Conservation (phyloP, 2,329 filamentous ascomycete genomes). For the Claviceps monticola region DNA sequence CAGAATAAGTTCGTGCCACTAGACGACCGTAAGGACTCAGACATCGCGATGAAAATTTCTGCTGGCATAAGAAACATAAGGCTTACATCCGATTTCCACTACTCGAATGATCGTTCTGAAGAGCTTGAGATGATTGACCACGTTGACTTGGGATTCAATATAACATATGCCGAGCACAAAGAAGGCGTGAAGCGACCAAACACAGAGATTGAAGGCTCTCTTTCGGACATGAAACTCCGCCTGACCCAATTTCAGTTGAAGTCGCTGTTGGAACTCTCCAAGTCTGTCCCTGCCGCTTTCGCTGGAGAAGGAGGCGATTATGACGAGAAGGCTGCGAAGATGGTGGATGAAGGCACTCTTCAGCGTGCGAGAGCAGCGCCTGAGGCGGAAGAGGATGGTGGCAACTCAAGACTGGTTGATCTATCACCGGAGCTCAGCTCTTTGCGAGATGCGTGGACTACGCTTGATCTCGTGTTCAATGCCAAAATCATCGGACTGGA, state of each 20-base stretch:
- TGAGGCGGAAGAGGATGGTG: slow-evolving; percentile 15
- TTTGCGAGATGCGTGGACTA: slow-evolving; percentile 68
- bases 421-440: slow-evolving; percentile 58
- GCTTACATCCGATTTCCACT: slow-evolving; percentile 81
- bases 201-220: slow-evolving; percentile 75
- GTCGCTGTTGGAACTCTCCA: slow-evolving; percentile 75
- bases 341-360: slow-evolving; percentile 47
- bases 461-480: slow-evolving; percentile 82
- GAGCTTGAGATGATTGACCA: slow-evolving; percentile 95
- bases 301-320: slow-evolving; percentile 51
- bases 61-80: slow-evolving; percentile 86
- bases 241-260: slow-evolving; percentile 86
- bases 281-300: slow-evolving; percentile 79
- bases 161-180: slow-evolving; percentile 83
- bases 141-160: slow-evolving; percentile 83
- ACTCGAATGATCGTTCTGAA: slow-evolving; percentile 55
- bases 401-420: slow-evolving; percentile 32
- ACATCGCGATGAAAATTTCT: slow-evolving; percentile 76
- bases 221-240: slow-evolving; percentile 85
- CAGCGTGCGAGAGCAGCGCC: slow-evolving; percentile 32
- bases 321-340: slow-evolving; percentile 60
- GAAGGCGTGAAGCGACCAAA: slow-evolving; percentile 68
- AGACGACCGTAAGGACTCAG: slow-evolving; percentile 58
- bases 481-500: slow-evolving; percentile 81
- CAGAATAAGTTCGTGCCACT: slow-evolving; percentile 84